Conservation (phyloP, 2,329 filamentous ascomycete genomes). For the Macroventuria anomochaeta region DNA sequence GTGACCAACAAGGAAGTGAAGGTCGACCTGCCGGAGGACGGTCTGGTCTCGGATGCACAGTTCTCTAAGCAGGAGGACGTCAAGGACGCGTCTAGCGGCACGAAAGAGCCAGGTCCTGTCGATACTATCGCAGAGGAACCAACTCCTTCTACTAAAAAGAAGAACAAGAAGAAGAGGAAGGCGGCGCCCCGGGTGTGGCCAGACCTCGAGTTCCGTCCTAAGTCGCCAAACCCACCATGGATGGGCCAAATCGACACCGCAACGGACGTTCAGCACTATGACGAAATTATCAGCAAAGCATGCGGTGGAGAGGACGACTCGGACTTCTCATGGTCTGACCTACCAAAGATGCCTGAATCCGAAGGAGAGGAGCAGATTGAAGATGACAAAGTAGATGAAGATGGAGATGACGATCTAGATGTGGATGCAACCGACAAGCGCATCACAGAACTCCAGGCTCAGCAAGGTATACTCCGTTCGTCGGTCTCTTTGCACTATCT, state of each 20-base stretch:
- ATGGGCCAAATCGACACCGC: slow-evolving; percentile 15
- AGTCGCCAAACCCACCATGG: slow-evolving; percentile 10
- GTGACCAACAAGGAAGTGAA: slow-evolving; percentile 25
- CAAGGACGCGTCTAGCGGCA: slow-evolving; percentile 1
- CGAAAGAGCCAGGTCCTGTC: slow-evolving; percentile 9
- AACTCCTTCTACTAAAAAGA: slow-evolving; percentile 32
- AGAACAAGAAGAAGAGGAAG: slow-evolving; percentile 50
- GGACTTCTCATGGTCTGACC: slow-evolving; percentile 12
- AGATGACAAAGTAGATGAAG: background rate
- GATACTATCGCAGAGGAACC: background rate
- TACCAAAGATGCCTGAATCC: background rate
- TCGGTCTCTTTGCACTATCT: background rate
- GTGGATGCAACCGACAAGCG: background rate
- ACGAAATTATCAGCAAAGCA: slow-evolving; percentile 5
- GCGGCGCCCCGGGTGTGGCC: slow-evolving; percentile 3
- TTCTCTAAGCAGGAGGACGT: slow-evolving; percentile 11
- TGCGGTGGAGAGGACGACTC: slow-evolving; percentile 10
- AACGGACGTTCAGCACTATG: slow-evolving; percentile 3
- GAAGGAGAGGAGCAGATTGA: background rate
- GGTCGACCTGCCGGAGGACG: background rate
- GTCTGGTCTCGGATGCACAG: slow-evolving; percentile 6
- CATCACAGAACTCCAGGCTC: background rate
- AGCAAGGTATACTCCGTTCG: background rate
- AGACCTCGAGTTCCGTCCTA: slow-evolving; percentile 4
- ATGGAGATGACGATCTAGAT: background rate